A percentile compares a stretch with the other conserved stretches of the same genome.
Evolutionary conservation across 2,329 filamentous ascomycete genomes (phyloP).

Genomic region (Akanthomyces dipterigenus): DNA sequence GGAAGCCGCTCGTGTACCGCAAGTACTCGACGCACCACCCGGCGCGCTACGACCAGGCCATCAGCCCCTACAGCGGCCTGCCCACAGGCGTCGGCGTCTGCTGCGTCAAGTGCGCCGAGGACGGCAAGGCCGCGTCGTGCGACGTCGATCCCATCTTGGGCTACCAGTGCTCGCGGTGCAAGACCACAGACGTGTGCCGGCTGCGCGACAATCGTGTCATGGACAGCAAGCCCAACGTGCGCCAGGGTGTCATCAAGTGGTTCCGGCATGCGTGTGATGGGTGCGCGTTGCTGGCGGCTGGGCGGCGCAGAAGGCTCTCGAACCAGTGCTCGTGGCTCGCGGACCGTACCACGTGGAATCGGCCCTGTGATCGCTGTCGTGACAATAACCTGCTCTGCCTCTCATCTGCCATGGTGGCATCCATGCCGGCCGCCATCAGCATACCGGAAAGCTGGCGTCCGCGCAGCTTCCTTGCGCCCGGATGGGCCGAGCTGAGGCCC

Average conservation of each 20-base stretch:
- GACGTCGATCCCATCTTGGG: conserved; percentile 19
- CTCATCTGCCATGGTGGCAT: conserved; percentile 13
- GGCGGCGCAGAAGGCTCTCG: not conserved
- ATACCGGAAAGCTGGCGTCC: conserved; percentile 15
- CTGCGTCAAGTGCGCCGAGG: conserved; percentile 15
- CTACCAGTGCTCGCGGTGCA: conserved; percentile 17
- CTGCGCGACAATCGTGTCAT: conserved; percentile 9
- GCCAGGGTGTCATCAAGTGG: conserved; percentile 16
- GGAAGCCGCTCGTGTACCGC: conserved; percentile 7
- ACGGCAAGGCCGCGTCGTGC: conserved; percentile 15
- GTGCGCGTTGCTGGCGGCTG: conserved; percentile 14
- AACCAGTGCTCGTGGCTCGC: conserved; percentile 19
- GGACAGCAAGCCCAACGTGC: conserved; percentile 13
- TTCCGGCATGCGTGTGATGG: conserved; percentile 20
- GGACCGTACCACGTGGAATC: conserved; percentile 17
- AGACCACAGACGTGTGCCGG: not conserved
- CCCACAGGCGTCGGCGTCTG: conserved; percentile 10
- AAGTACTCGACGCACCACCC: conserved; percentile 16
- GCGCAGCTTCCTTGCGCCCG: conserved; percentile 9
- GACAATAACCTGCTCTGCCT: conserved; percentile 17
- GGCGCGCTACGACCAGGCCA: conserved; percentile 2
- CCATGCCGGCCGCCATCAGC: conserved; percentile 1
- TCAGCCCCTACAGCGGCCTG: not conserved
- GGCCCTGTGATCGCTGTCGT: conserved; percentile 18
- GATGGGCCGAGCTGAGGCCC: conserved; percentile 16